Base-by-base conservation (phyloP, 768 basidiomycete genomes). In the Mycena rebaudengoi region DNA sequence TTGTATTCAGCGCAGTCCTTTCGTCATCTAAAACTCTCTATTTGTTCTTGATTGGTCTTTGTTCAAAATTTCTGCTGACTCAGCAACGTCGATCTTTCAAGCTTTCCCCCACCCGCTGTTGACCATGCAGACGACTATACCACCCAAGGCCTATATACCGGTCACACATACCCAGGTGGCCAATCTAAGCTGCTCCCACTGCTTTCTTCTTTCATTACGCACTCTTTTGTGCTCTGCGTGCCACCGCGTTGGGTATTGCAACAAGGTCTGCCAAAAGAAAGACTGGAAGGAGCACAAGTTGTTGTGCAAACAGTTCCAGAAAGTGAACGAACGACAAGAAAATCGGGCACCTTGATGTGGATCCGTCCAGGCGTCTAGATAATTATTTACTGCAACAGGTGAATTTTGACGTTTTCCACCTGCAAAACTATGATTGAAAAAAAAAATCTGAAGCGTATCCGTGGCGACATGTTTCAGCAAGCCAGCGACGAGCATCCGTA, bases 211-310 rank as follows among this genome's bases (percentile, higher is more conserved):
- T 12, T 52, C 59, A 4, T n/a, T 33, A 8, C 16, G 18, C 18
- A 10, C 16, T 16, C 37, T 60, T 10, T 13, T 10, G 28, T 60
- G 59, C 40, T 1, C 46, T 7, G 41, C 18, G 20, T 60, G 59
- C 32, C 28, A 23, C 32, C 49, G 59, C 23, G 59, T 52, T 28
- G 48, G 20, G 11, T 60, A 60, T n/a, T 60, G 59, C 44, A 37
- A 39, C 40, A 28, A 18, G n/a, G n/a, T 18, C 2, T 60, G 59
- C 18, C 49, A 60, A 40, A 44, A 18, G 37, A 32, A 41, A 28
- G 51, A 62, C 51, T 62, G 60, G 50, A 3, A 6, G 25, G 28
- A 10, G 18, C 60, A 45, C 51, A 54, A 62, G 18, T n/a, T 5
- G 3, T 14, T 21, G 2, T 62, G 60, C 33, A 45, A 28, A 20